phyloP scores from a whole-genome alignment of 495 filamentous ascomycete genomes.

The Penicillium lagena region DNA sequence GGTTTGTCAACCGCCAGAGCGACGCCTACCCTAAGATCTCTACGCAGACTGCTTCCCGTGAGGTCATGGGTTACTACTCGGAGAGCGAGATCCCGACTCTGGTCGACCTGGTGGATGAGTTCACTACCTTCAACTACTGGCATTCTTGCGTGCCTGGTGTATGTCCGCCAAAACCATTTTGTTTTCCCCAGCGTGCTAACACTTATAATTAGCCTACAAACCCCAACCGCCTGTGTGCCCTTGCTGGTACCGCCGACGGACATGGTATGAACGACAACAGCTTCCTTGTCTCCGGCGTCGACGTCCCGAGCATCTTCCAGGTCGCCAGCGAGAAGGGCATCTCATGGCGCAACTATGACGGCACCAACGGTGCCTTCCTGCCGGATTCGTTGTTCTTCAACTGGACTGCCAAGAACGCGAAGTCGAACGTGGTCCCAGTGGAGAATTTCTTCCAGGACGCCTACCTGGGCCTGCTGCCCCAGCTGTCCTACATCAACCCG shows the following conservation, averaged over 20 bases:
- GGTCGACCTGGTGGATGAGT: conserved; percentile 41
- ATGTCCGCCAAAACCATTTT: conserved; percentile 6
- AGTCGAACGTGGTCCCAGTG: conserved; percentile 24
- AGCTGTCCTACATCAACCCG: conserved; percentile 46
- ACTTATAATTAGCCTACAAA: conserved; percentile 27
- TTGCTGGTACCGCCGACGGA: conserved; percentile 40
- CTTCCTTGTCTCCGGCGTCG: conserved; percentile 18
- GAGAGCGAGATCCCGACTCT: conserved; percentile 42
- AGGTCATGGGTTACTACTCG: conserved; percentile 48
- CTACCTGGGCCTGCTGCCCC: conserved; percentile 29
- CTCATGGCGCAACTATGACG: conserved; percentile 46
- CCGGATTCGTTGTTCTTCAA: conserved; percentile 30
- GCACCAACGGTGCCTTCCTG: conserved; percentile 15
- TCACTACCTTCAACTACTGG: conserved; percentile 47
- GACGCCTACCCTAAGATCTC: conserved; percentile 24
- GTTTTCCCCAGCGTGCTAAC: not conserved
- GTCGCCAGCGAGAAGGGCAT: conserved; percentile 32
- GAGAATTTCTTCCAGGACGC: conserved; percentile 33
- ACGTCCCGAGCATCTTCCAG: conserved; percentile 38
- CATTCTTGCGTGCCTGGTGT: conserved; percentile 42
- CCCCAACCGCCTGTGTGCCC: conserved; percentile 40
- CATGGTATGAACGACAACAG: conserved; percentile 39
- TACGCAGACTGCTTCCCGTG: conserved; percentile 26
- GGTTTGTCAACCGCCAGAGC: conserved; percentile 45
- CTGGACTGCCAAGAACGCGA: conserved; percentile 33